A percentile compares a stretch with the other conserved stretches of the same genome.
phyloP scores from a whole-genome alignment of 768 basidiomycete species.

The Trametes villosa region DNA sequence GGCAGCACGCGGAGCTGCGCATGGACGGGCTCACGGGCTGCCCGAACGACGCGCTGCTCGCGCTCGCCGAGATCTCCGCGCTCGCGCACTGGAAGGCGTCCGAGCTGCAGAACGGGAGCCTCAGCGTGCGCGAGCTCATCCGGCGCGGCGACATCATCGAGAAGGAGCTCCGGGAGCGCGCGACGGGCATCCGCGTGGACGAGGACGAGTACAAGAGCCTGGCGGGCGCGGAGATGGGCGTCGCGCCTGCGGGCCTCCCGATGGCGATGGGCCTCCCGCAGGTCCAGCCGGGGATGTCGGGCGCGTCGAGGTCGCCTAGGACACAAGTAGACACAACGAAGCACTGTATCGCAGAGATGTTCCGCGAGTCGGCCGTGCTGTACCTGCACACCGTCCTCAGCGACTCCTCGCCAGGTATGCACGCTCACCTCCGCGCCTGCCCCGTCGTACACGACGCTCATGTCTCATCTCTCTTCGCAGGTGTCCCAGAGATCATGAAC shows the following conservation, averaged over 20 bases:
- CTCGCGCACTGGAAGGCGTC: conserved; percentile 76
- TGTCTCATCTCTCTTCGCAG: conserved; percentile 40
- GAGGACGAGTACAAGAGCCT: conserved; percentile 12
- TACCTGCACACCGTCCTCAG: conserved; percentile 75
- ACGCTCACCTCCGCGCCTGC: conserved; percentile 11
- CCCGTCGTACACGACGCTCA: conserved; percentile 4
- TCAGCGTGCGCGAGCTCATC: conserved; percentile 78
- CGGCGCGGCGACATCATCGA: conserved; percentile 75
- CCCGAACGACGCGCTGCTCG: conserved; percentile 77
- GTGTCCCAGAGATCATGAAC: conserved; percentile 69
- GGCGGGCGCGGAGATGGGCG: conserved; percentile 18
- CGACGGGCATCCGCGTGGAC: conserved; percentile 18
- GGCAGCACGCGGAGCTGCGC: conserved; percentile 49
- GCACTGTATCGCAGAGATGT: conserved; percentile 54
- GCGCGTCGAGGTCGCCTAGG: conserved; percentile 39
- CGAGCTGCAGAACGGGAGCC: conserved; percentile 63
- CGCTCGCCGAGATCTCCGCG: conserved; percentile 72
- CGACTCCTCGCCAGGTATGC: conserved; percentile 69
- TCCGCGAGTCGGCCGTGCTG: conserved; percentile 65
- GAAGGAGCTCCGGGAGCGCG: conserved; percentile 57
- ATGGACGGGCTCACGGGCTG: conserved; percentile 78
- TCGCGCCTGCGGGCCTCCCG: conserved; percentile 22
- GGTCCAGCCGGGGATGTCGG: conserved; percentile 15
- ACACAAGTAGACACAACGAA: conserved; percentile 13
- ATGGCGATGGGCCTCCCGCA: conserved; percentile 14